These are phyloP conservation scores for Tolypocladium amazonense DNA, from an alignment of 2,329 filamentous ascomycete genomes.

Conservation along the genomic window DNA sequence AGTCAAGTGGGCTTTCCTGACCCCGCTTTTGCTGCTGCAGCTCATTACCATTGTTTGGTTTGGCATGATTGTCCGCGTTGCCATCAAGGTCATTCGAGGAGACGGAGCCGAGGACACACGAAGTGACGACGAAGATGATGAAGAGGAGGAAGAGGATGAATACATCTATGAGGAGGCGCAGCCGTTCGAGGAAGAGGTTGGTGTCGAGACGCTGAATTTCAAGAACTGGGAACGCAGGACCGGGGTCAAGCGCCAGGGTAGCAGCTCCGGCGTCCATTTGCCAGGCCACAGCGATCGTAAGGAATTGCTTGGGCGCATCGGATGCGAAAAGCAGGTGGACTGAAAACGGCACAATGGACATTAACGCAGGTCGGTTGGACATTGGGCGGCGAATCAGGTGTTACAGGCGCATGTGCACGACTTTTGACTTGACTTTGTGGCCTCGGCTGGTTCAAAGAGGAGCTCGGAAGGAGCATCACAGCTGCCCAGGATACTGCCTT, in stretches of 20 bases:
- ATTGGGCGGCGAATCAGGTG: background rate
- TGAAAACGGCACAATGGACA: slow-evolving; percentile 7
- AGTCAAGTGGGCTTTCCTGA: slow-evolving; percentile 69
- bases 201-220: slow-evolving; percentile 60
- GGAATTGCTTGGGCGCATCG: slow-evolving; percentile 71
- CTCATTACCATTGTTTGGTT: slow-evolving; percentile 81
- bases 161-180: slow-evolving; percentile 43
- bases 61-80: slow-evolving; percentile 74
- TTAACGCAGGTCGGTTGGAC: background rate
- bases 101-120: slow-evolving; percentile 72
- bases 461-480: background rate
- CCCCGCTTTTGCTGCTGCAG: slow-evolving; percentile 68
- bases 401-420: slow-evolving; percentile 4
- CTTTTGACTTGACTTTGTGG: background rate
- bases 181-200: slow-evolving; percentile 63
- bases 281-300: slow-evolving; percentile 66
- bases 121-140: slow-evolving; percentile 75
- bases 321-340: slow-evolving; percentile 66
- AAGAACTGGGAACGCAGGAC: slow-evolving; percentile 50
- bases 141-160: slow-evolving; percentile 51
- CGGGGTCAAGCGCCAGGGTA: slow-evolving; percentile 41
- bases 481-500: background rate
- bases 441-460: background rate
- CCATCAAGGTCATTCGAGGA: slow-evolving; percentile 67
- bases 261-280: slow-evolving; percentile 52